Evolutionary conservation across 169 alveolate species (phyloP), one percentile per base, ranked within the genome.

Genomic region (Plasmodium gallinaceum): DNA sequence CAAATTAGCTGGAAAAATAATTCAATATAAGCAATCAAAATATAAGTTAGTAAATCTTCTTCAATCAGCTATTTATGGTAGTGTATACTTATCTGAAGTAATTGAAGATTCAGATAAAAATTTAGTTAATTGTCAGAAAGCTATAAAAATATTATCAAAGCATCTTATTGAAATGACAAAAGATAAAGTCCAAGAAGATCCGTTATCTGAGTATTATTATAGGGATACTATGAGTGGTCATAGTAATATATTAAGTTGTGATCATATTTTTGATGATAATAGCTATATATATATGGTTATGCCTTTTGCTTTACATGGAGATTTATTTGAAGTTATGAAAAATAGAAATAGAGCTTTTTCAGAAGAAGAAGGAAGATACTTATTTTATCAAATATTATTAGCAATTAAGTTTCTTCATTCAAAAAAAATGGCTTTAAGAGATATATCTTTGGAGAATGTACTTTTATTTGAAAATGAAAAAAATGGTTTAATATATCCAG

Each of bases 401-500:
- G 92, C 93, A 0, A 89, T 92, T 7, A 86, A 66, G 24, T 65
- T 80, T 66, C 48, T 92, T n/a, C 95, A 92, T 58, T 83, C 72
- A 4, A 83, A 88, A 26, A 58, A 46, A 39, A 87, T 92, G 88
- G 95, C 95, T n/a, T 69, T 78, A 32, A 42, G 89, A 46, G 95
- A 92, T 26, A 90, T 90, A 45, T 94, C 95, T 8, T 72, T 94
- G 42, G 96, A 94, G 52, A 94, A 94, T 68, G 88, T 94, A 18
- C 92, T 94, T 32, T 86, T 94, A 51, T 94, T 89, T 66, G 94
- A 88, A 48, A 86, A 92, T 78, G 93, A 90, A 45, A 88, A 74
- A 0, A 93, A 87, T 18, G 93, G 95, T 14, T 51, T 85, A 26
- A 85, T 92, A 39, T 68, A 88, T 22, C 96, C 96, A 6, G 93